Conservation (phyloP, 768 basidiomycete genomes). For the Cubamyces sp. region DNA sequence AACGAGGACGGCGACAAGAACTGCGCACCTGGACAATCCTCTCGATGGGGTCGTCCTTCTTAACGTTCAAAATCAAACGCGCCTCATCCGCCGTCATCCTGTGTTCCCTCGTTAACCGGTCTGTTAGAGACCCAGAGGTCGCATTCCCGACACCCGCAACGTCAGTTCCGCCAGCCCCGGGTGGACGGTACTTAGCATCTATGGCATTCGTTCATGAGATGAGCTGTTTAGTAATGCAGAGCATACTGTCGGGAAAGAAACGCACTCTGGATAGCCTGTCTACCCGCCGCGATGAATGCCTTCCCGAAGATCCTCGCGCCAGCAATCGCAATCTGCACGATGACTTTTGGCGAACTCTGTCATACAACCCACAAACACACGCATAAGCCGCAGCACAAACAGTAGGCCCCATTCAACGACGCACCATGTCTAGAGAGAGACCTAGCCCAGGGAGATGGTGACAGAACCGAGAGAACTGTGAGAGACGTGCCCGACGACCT, state of each 20-base stretch:
- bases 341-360: conserved; percentile 78
- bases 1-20: too few relatives aligned
- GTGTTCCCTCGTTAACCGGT: conserved; percentile 81
- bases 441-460: conserved; percentile 20
- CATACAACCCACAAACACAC: not conserved
- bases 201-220: not conserved
- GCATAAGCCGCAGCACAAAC: not conserved
- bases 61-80: conserved; percentile 86
- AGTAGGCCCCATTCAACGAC: conserved; percentile 10
- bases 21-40: conserved; percentile 66
- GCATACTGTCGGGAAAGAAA: not conserved
- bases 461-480: conserved; percentile 23
- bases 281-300: conserved; percentile 87
- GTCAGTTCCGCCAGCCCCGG: conserved; percentile 67
- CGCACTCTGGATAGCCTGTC: conserved; percentile 93
- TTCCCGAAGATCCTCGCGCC: conserved; percentile 86
- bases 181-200: conserved; percentile 88
- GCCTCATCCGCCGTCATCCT: conserved; percentile 97
- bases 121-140: conserved; percentile 73
- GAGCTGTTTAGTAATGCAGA: not conserved
- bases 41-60: conserved; percentile 71
- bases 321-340: conserved; percentile 79
- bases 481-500: conserved; percentile 11
- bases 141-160: conserved; percentile 76
- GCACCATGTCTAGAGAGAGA: conserved; percentile 24